A percentile compares a stretch with the other conserved stretches of the same genome.
phyloP scores from a whole-genome alignment of 805 yeast species.

The Yamadazyma endophytica region DNA sequence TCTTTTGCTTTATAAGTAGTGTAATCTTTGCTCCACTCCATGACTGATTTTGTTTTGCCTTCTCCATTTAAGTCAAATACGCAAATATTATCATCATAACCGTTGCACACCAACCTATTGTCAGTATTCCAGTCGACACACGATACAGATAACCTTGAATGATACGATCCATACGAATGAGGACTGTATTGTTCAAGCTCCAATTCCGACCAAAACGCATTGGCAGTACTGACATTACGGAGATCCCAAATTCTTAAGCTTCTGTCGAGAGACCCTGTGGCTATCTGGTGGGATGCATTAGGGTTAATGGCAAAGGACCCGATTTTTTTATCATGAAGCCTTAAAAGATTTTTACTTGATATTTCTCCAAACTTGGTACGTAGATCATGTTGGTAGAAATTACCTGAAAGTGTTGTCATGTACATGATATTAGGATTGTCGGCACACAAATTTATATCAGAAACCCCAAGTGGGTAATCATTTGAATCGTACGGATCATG shows the following conservation, averaged over 20 bases:
- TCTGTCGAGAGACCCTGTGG: constrained; percentile 87
- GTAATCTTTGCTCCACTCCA: constrained; percentile 19
- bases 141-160: constrained; percentile 76
- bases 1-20: constrained; percentile 8
- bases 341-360: constrained; percentile 30
- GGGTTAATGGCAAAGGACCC: constrained; percentile 89
- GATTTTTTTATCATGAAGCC: constrained; percentile 85
- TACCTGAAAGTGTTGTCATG: constrained; percentile 77
- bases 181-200: constrained; percentile 47
- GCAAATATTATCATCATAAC: constrained; percentile 82
- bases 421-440: constrained; percentile 53
- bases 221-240: constrained; percentile 45
- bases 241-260: constrained; percentile 85
- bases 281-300: constrained; percentile 54
- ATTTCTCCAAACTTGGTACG: constrained; percentile 40
- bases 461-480: constrained; percentile 50
- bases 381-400: constrained; percentile 69
- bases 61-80: constrained; percentile 53
- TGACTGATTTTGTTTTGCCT: constrained; percentile 15
- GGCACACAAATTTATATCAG: constrained; percentile 61
- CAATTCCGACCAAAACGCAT: constrained; percentile 51
- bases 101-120: constrained; percentile 78
- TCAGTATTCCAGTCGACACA: constrained; percentile 77
- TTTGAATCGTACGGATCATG: constrained; percentile 51
- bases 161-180: constrained; percentile 54